phyloP scores from a whole-genome alignment of 768 basidiomycete species.

The Kwoniella heveanensis region DNA sequence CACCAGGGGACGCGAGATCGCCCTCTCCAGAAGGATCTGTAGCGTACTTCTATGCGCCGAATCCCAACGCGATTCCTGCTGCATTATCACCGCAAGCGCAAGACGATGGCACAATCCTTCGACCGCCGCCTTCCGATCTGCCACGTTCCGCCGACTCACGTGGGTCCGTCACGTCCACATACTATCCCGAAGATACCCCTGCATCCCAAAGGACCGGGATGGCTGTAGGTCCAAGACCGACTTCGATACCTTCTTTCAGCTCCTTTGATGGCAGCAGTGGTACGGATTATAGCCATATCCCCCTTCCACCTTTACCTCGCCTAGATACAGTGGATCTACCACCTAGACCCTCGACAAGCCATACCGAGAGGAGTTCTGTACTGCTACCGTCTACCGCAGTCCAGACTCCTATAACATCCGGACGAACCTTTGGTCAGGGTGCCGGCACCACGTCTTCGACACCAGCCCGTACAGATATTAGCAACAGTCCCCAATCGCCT shows the following conservation, averaged over 20 bases:
- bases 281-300: background rate
- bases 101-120: background rate
- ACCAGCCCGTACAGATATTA: background rate
- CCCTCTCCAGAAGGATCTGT: background rate
- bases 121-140: background rate
- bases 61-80: background rate
- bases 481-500: background rate
- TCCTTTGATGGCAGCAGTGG: background rate
- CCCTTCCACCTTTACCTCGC: background rate
- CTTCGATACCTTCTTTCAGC: background rate
- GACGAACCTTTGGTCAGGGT: background rate
- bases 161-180: background rate
- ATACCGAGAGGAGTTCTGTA: background rate
- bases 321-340: background rate
- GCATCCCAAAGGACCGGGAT: background rate
- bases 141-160: background rate
- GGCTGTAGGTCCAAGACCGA: background rate
- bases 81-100: background rate
- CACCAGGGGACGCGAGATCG: background rate
- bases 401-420: background rate
- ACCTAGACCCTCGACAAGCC: background rate
- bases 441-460: background rate
- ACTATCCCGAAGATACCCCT: background rate
- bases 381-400: background rate
- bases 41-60: constrained; percentile 1